Evolutionary conservation across 257 asterid species (phyloP).

Genomic region (Coffea canephora): DNA sequence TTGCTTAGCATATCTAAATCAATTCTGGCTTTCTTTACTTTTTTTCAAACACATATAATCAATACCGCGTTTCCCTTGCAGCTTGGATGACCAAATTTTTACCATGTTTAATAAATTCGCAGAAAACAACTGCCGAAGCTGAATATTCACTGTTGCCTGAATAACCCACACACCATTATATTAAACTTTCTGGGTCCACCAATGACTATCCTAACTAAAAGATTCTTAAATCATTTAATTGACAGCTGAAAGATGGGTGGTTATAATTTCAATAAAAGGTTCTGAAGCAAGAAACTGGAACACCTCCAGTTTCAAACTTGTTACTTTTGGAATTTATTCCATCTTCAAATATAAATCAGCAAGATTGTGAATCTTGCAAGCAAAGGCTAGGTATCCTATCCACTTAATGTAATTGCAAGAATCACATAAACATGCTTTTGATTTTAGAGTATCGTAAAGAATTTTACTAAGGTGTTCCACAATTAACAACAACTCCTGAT

Average conservation of each 20-base stretch:
- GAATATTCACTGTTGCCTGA: not conserved
- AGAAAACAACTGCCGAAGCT: not conserved
- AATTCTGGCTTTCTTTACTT: no score
- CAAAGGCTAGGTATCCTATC: not conserved
- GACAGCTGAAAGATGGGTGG: slow-evolving; percentile 22
- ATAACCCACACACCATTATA: not conserved
- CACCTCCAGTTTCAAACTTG: slow-evolving; percentile 40
- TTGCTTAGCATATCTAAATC: no score
- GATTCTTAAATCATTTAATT: slow-evolving; percentile 11
- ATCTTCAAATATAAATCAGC: not conserved
- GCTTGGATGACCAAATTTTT: not conserved
- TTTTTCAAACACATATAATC: no score
- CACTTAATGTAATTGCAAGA: not conserved
- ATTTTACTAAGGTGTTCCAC: not conserved
- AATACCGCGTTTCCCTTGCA: not conserved
- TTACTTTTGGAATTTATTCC: slow-evolving; percentile 30
- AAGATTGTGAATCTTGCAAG: slow-evolving; percentile 6
- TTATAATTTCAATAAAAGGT: slow-evolving; percentile 6
- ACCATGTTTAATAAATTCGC: not conserved
- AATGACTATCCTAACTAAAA: not conserved
- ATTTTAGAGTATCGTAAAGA: not conserved
- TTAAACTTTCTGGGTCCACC: not conserved
- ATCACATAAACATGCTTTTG: not conserved
- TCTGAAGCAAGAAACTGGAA: slow-evolving; percentile 22
- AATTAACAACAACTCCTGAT: not conserved